Base-by-base conservation (phyloP, 2,329 filamentous ascomycete genomes). In the Cercospora zeae-maydis region DNA sequence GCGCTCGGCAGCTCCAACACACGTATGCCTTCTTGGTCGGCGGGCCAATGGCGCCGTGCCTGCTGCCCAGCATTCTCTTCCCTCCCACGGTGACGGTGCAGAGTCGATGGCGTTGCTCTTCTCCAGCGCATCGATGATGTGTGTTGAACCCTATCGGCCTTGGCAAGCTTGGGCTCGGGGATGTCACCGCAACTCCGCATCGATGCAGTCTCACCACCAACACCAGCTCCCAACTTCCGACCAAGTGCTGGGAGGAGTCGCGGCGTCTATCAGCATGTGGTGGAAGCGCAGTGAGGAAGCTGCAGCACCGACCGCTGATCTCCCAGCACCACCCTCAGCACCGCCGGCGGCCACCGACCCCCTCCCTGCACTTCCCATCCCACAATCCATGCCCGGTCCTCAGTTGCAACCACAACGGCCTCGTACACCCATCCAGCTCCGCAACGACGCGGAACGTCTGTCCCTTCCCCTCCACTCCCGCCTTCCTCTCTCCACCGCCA, bases 381-480 rank as follows among this genome's bases (percentile, higher is more conserved):
- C 37, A 37, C 63, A 37, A 19, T 36, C 30, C 13, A 45, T 52
- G 39, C 45, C 37, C 14, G 47, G 27, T 27, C n/a, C 47, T 33
- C 24, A 14, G 21, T 19, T 24, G 24, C 47, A 30, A 7, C 34
- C 21, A 45, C 34, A 27, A 34, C 36, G 31, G 16, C 37, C 49
- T 27, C 30, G 16, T 34, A 34, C 49, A 5, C 37, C 21, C 34
- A 34, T 39, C 14, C 31, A 19, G 13, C 49, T 64, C 14, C 67
- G 53, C 57, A 72, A 62, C 34, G 36, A 55, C 54, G 53, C 61
- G 30, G 67, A 68, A 56, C 74, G 75, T 19, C 73, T 77, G 51
- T 73, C 70, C 21, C 62, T 75, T 9, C 73, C 74, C 21, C 71
- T 75, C 54, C 56, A 62, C 27, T 53, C 70, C n/a, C 74, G 75